Evolutionary conservation across 345 rosid genomes (phyloP).

Genomic region (Eutrema yunnanense): DNA sequence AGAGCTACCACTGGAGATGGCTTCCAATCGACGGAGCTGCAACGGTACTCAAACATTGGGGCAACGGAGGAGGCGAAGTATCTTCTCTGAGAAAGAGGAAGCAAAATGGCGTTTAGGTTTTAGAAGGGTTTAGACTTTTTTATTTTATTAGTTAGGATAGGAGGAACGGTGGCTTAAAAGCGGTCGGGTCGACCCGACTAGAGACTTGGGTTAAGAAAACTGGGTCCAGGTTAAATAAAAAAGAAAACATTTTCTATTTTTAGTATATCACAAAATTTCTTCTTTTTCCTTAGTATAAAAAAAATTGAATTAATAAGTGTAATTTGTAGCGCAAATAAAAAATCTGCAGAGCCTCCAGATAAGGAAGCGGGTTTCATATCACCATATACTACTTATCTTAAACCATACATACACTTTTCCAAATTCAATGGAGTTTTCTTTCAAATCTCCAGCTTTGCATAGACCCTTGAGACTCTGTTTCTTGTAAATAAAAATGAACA

Average conservation of each 20-base stretch:
- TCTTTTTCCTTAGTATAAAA: too few species aligned
- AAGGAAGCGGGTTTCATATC: background rate
- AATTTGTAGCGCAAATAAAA: background rate
- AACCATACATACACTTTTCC: background rate
- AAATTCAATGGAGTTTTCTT: background rate
- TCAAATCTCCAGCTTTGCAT: background rate
- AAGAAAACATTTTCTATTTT: too few species aligned
- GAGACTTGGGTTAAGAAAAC: background rate
- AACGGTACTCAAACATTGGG: slow-evolving; percentile 43
- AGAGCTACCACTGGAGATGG: slow-evolving; percentile 87
- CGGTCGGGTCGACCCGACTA: background rate
- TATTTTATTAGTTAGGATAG: background rate
- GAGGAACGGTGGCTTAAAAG: background rate
- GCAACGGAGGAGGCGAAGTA: slow-evolving; percentile 14
- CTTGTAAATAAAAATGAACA: background rate
- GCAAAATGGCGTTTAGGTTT: slow-evolving; percentile 18
- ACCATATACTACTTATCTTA: slow-evolving; percentile 13
- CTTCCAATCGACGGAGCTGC: slow-evolving; percentile 78
- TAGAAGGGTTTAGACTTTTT: background rate
- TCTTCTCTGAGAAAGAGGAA: background rate
- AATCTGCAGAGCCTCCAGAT: background rate
- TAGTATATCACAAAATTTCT: too few species aligned
- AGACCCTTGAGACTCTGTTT: slow-evolving; percentile 8
- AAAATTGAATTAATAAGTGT: too few species aligned
- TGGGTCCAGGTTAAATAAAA: background rate